Evolutionary conservation across 2,329 filamentous ascomycete genomes (phyloP).

Genomic region (Anisogramma anomala): DNA sequence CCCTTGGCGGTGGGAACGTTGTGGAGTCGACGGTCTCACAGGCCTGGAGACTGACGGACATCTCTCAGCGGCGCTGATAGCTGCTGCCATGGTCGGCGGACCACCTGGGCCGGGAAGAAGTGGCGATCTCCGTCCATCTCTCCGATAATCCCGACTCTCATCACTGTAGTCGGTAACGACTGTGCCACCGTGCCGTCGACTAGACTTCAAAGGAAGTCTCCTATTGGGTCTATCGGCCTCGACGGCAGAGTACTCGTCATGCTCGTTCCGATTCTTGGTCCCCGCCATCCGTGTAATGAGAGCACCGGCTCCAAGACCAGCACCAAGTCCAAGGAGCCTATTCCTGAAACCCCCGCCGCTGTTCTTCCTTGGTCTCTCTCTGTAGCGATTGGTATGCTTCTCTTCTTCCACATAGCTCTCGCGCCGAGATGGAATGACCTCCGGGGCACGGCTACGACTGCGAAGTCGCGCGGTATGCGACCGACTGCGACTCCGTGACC

Average conservation of each 20-base stretch:
- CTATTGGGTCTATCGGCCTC: conserved; percentile 49
- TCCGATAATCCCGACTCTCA: conserved; percentile 28
- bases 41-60: conserved; percentile 22
- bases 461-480: conserved; percentile 24
- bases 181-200: conserved; percentile 22
- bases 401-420: conserved; percentile 33
- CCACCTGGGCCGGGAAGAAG: conserved; percentile 36
- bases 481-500: conserved; percentile 30
- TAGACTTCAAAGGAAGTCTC: conserved; percentile 26
- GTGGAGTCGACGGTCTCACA: conserved; percentile 34
- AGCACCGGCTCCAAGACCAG: conserved; percentile 49
- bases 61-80: conserved; percentile 34
- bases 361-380: conserved; percentile 31
- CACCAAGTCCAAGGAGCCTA: conserved; percentile 48
- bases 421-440: conserved; percentile 39
- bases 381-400: conserved; percentile 58
- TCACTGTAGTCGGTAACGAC: conserved; percentile 37
- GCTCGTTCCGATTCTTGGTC: conserved; percentile 36
- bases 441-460: conserved; percentile 29
- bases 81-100: conserved; percentile 32
- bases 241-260: conserved; percentile 53
- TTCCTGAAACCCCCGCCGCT: conserved; percentile 46
- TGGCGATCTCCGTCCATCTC: conserved; percentile 27
- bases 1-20: conserved; percentile 34
- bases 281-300: conserved; percentile 49